phyloP scores from a whole-genome alignment of 2,329 filamentous ascomycete genomes.

The Tolypocladium endophyticum region DNA sequence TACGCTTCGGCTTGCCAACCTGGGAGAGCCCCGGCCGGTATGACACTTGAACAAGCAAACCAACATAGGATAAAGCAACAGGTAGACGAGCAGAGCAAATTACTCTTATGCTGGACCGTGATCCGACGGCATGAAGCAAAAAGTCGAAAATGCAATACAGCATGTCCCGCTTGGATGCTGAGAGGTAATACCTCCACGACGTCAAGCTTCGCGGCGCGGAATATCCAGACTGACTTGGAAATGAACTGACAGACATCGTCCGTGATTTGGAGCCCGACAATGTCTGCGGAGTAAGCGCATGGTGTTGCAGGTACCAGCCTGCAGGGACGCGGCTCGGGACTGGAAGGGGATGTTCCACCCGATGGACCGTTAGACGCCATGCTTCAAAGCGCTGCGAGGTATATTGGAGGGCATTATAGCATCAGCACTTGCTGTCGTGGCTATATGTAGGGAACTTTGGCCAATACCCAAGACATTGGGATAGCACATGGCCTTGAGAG shows the following conservation, averaged over 20 bases:
- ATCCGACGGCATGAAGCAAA: neutral
- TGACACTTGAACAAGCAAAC: neutral
- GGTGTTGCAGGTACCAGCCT: neutral
- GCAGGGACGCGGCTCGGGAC: neutral
- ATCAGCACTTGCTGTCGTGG: neutral
- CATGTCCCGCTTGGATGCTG: neutral
- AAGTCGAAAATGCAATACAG: neutral
- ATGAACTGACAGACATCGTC: neutral
- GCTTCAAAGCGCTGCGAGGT: neutral
- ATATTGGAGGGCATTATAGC: neutral
- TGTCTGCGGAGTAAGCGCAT: neutral
- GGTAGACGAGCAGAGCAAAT: too few relatives aligned
- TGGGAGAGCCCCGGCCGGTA: neutral
- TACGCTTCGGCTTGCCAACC: slow-evolving; percentile 1
- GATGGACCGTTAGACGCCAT: neutral
- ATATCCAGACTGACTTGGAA: too few relatives aligned
- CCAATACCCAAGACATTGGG: neutral
- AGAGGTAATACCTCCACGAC: neutral
- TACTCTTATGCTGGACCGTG: too few relatives aligned
- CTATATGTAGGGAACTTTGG: neutral
- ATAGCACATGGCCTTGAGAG: neutral
- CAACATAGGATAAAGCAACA: neutral
- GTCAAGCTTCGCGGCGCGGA: neutral
- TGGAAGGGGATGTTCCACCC: neutral
- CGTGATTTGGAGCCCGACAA: neutral